Evolutionary conservation across 108 stramenopile species (phyloP).

Genomic region (Licmophora abbreviata): DNA sequence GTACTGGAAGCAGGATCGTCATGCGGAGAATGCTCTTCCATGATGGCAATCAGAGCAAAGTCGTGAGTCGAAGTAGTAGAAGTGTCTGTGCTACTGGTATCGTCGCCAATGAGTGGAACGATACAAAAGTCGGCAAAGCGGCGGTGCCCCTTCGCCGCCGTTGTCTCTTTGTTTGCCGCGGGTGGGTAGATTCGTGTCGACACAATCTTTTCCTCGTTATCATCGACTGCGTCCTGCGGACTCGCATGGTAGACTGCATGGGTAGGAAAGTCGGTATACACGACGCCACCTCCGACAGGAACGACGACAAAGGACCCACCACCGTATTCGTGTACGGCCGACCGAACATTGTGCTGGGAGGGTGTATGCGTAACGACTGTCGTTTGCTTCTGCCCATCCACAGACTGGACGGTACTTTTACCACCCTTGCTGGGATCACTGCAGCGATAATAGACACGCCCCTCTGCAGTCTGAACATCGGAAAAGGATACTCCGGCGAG

Average conservation of each 20-base stretch:
- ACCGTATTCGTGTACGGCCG: constrained; percentile 74
- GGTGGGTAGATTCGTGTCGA: background rate
- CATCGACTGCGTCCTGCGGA: too few species aligned
- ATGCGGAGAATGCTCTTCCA: too few species aligned
- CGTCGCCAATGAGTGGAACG: background rate
- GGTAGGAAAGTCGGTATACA: constrained; percentile 60
- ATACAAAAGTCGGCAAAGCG: constrained; percentile 49
- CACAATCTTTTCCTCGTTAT: constrained; percentile 10
- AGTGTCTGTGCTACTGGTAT: constrained; percentile 9
- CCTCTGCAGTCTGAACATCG: too few species aligned
- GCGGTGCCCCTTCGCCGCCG: constrained; percentile 13
- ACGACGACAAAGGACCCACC: constrained; percentile 53
- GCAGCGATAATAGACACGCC: too few species aligned
- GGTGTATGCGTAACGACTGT: constrained; percentile 58
- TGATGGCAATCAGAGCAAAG: constrained; percentile 18
- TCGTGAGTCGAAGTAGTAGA: too few species aligned
- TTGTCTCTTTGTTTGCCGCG: background rate
- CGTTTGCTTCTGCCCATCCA: too few species aligned
- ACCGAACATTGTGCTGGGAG: constrained; percentile 42
- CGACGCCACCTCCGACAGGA: constrained; percentile 17
- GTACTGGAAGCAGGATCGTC: too few species aligned
- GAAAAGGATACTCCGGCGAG: too few species aligned
- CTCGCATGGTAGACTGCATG: too few species aligned
- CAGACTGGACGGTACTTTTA: too few species aligned
- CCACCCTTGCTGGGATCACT: too few species aligned